Base-by-base conservation (phyloP, 2,329 filamentous ascomycete species). In the Diaporthe destruens region DNA sequence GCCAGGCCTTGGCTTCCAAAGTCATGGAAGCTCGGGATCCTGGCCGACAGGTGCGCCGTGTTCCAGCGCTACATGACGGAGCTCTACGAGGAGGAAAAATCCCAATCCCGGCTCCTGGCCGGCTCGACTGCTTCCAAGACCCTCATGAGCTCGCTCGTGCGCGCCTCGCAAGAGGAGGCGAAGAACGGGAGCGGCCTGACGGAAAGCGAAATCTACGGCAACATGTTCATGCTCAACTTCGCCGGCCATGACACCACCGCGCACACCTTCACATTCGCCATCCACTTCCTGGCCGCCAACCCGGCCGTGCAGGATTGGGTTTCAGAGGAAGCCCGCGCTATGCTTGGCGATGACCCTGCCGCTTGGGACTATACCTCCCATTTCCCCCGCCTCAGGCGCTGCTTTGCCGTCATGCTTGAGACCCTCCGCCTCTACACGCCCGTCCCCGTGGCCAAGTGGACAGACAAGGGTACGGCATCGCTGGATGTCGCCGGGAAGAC, bases 221-320 rank as follows among this genome's bases (percentile, higher is more conserved):
- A 87, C 65, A 77, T 86, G 57, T 86, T 86, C 69, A 79, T 84
- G 2, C 82, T 87, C 74, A 87, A 85, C 67, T 80, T 88, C 56
- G 87, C 87, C 0, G 87, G 87, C 0, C 85, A 87, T 71, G 86
- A 88, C 72, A 87, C 86, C 0, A 86, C 85, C 0, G 84, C 86
- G 0, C 82, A 85, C 39, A 83, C 83, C 0, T 75, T 87, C 9
- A 81, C 81, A 0, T 87, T 83, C 63, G 78, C 81, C 0, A 76
- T 86, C 1, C 76, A 83, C 7, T 82, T 86, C 8, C 78, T 89
- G 3, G 85, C 86, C 1, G 80, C 82, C 0, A 74, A 85, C 56
- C 85, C 83, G 0, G 77, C 82, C 3, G 80, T 85, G 4, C 86
- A 87, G 71, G 80, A 83, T 4, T 87, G 84, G 85, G 63, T 86